Percentiles rank a stretch among this genome's conserved stretches.
phyloP scores from a whole-genome alignment of 2,329 filamentous ascomycete species.

The Fusarium sp. region DNA sequence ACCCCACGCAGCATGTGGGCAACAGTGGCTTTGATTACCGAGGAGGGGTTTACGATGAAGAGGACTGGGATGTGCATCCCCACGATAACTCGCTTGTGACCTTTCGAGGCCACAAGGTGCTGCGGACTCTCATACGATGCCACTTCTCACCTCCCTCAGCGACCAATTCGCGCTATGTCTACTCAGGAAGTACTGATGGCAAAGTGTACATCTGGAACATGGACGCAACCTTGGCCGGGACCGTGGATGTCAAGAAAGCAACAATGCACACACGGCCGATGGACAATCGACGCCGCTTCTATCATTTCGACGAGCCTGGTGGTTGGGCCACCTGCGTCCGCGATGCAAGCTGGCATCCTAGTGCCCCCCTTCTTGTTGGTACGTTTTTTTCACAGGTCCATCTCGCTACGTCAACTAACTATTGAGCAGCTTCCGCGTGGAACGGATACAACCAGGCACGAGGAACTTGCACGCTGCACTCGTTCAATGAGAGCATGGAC shows the following conservation, averaged over 20 bases:
- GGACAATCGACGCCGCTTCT: conserved; percentile 63
- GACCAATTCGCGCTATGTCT: conserved; percentile 91
- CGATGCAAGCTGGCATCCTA: conserved; percentile 92
- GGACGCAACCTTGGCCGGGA: conserved; percentile 82
- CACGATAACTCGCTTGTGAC: conserved; percentile 95
- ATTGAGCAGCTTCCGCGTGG: conserved; percentile 75
- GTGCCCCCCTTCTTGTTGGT: conserved; percentile 78
- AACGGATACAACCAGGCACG: conserved; percentile 78
- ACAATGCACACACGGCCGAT: conserved; percentile 70
- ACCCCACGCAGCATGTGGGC: conserved; percentile 63
- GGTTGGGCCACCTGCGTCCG: conserved; percentile 82
- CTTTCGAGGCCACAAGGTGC: conserved; percentile 87
- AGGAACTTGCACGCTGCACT: conserved; percentile 81
- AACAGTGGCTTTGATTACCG: conserved; percentile 78
- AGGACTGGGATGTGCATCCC: conserved; percentile 67
- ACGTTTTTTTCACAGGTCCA: conserved; percentile 45
- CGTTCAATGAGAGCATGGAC: conserved; percentile 73
- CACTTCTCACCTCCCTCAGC: conserved; percentile 91
- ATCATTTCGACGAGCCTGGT: conserved; percentile 63
- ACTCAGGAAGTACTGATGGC: conserved; percentile 89
- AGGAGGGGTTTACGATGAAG: conserved; percentile 70
- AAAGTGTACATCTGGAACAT: conserved; percentile 93
- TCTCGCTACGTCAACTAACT: conserved; percentile 21
- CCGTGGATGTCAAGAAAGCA: conserved; percentile 78
- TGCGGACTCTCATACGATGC: conserved; percentile 90